Evolutionary conservation across 306 rosid genomes (phyloP).

Genomic region (Pterocarpus santalinus): DNA sequence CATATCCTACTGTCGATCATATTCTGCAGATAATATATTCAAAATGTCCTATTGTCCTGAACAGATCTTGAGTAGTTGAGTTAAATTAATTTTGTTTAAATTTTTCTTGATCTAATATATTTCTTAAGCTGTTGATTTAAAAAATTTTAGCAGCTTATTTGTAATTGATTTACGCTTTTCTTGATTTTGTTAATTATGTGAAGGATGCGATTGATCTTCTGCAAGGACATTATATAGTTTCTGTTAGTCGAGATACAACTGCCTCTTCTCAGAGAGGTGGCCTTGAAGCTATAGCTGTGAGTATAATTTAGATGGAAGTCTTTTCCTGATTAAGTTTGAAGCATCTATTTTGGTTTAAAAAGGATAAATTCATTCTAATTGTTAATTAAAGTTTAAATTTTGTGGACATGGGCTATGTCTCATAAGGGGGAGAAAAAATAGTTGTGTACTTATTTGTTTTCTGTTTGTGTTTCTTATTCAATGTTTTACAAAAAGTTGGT

Average conservation of each 20-base stretch:
- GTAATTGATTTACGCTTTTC: slow-evolving; percentile 25
- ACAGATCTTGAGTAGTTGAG: slow-evolving; percentile 20
- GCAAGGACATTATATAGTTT: slow-evolving; percentile 97
- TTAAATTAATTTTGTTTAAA: background rate
- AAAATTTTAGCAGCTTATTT: slow-evolving; percentile 12
- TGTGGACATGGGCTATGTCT: slow-evolving; percentile 23
- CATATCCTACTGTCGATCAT: slow-evolving; percentile 24
- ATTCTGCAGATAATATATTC: slow-evolving; percentile 26
- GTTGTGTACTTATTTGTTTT: background rate
- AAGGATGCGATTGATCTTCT: slow-evolving; percentile 98
- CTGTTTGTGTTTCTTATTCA: background rate
- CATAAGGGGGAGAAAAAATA: background rate
- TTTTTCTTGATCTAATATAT: slow-evolving; percentile 16
- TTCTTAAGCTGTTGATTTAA: slow-evolving; percentile 30
- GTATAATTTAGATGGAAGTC: slow-evolving; percentile 51
- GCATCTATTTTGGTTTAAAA: slow-evolving; percentile 36
- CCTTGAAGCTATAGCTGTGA: slow-evolving; percentile 94
- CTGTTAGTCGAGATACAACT: slow-evolving; percentile 75
- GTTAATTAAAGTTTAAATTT: slow-evolving; percentile 30
- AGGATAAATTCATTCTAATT: slow-evolving; percentile 29
- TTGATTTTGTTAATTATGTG: slow-evolving; percentile 46
- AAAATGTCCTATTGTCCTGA: background rate
- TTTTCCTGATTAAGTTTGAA: slow-evolving; percentile 23
- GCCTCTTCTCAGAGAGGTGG: slow-evolving; percentile 82
- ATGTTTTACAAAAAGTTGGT: slow-evolving; percentile 15